Evolutionary conservation across 129 eudicot genomes (phyloP).

Genomic region (Helianthus annuus): HanXRQr2.0-SUNRISE NC_035434.2:161181081-161181580

Average conservation of each 20-base stretch:
- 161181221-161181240: no score
- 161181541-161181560: not conserved
- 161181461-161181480: not conserved
- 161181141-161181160: no score
- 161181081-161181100: no score
- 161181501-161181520: conserved; percentile 27
- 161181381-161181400: conserved; percentile 2
- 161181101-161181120: no score
- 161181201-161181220: no score
- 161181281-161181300: not conserved
- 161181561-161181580: no score
- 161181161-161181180: no score
- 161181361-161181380: conserved; percentile 5
- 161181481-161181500: conserved; percentile 13
- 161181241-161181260: no score
- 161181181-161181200: no score
- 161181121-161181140: no score
- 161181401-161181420: conserved; percentile 23
- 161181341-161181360: not conserved
- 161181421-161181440: conserved; percentile 29
- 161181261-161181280: not conserved
- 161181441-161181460: conserved; percentile 36
- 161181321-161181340: not conserved
- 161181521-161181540: conserved; percentile 27
- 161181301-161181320: conserved; percentile 2